Evolutionary conservation across 208 protist genomes (phyloP).

Genomic region (Leishmania braziliensis): DNA sequence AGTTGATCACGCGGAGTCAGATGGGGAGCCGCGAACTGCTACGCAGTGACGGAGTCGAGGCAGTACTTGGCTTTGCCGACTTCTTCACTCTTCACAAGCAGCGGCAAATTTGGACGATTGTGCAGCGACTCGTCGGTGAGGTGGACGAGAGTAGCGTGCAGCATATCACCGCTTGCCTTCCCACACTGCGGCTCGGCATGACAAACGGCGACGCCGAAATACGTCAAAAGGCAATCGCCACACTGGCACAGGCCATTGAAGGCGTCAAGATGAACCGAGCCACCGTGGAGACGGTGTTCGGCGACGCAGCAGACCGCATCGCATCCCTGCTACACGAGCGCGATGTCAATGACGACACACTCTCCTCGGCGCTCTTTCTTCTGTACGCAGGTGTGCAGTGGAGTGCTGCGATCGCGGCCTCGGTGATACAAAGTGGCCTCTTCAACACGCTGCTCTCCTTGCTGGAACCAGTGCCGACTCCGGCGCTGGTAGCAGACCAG

Average conservation of each 20-base stretch:
- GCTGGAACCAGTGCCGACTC: conserved; percentile 10
- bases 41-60: conserved; percentile 71
- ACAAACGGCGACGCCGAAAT: conserved; percentile 72
- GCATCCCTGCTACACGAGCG: conserved; percentile 35
- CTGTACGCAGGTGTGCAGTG: conserved; percentile 48
- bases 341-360: conserved; percentile 51
- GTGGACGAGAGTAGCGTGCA: conserved; percentile 56
- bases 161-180: conserved; percentile 63
- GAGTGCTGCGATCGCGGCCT: conserved; percentile 44
- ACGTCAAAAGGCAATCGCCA: conserved; percentile 57
- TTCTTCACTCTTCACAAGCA: conserved; percentile 93
- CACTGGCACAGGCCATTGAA: conserved; percentile 57
- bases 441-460: conserved; percentile 33
- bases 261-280: conserved; percentile 45
- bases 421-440: conserved; percentile 48
- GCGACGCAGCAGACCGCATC: conserved; percentile 49
- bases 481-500: not conserved
- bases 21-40: conserved; percentile 52
- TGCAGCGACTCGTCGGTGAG: conserved; percentile 68
- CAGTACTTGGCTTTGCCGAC: conserved; percentile 91
- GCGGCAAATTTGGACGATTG: conserved; percentile 83
- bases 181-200: conserved; percentile 71
- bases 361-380: conserved; percentile 44
- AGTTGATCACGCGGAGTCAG: conserved; percentile 80
- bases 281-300: conserved; percentile 58